Conservation (phyloP, 306 rosid species). For the Malus asiatica region DNA sequence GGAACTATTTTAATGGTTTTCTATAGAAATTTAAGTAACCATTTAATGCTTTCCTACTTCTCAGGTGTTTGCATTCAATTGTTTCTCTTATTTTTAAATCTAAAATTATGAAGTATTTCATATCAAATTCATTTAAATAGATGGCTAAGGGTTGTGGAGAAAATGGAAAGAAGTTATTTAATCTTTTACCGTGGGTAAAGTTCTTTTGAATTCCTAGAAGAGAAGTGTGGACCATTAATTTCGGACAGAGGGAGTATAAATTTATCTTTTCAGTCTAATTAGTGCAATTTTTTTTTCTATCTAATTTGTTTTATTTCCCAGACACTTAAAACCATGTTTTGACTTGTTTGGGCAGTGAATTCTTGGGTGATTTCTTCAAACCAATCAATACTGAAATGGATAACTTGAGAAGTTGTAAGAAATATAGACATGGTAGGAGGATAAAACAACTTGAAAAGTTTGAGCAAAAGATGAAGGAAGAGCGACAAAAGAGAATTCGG, state of each 20-base stretch:
- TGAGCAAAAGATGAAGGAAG: constrained; percentile 99
- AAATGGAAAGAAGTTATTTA: background rate
- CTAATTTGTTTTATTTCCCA: background rate
- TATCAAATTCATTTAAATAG: background rate
- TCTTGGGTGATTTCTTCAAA: constrained; percentile 81
- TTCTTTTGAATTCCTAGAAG: background rate
- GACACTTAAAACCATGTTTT: constrained; percentile 7
- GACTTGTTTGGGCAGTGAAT: constrained; percentile 62
- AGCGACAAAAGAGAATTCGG: constrained; percentile 94
- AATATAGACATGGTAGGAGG: constrained; percentile 97
- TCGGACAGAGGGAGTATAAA: background rate
- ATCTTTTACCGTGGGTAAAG: background rate
- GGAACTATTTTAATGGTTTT: background rate
- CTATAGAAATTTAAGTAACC: background rate
- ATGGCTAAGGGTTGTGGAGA: background rate
- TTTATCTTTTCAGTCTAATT: background rate
- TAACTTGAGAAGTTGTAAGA: constrained; percentile 73
- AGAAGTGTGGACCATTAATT: background rate
- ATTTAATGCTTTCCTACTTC: background rate
- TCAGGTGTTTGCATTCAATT: background rate
- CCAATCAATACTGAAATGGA: constrained; percentile 77
- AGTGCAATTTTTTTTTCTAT: background rate
- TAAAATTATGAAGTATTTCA: background rate
- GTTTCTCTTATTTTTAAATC: background rate
- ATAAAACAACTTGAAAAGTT: constrained; percentile 79